Percentiles rank a stretch among this genome's conserved stretches.
phyloP scores from a whole-genome alignment of 2,329 filamentous ascomycete species.

The Alternaria hordeiaustralica region DNA sequence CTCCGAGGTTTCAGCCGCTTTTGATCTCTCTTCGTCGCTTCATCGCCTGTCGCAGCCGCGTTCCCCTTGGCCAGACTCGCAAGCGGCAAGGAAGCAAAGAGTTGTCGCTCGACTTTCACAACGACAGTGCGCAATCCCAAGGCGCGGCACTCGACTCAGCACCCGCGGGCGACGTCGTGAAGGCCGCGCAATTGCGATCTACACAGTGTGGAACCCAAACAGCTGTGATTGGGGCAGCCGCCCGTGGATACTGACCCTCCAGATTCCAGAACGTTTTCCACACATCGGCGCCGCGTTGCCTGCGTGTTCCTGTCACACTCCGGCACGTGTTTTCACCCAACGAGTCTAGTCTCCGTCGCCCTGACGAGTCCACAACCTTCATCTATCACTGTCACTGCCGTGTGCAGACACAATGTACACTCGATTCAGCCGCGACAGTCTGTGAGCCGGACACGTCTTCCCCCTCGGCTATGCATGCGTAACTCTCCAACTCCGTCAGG shows the following conservation, averaged over 20 bases:
- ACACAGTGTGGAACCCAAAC: slow-evolving; percentile 24
- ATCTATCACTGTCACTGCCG: slow-evolving; percentile 9
- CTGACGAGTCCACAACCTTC: slow-evolving; percentile 1
- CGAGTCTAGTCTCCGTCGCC: slow-evolving; percentile 11
- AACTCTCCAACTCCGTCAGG: neutral
- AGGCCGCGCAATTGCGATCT: slow-evolving; percentile 42
- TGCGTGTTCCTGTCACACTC: slow-evolving; percentile 10
- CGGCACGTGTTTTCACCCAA: slow-evolving; percentile 25
- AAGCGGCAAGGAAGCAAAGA: slow-evolving; percentile 18
- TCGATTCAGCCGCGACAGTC: slow-evolving; percentile 3
- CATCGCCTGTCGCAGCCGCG: slow-evolving; percentile 28
- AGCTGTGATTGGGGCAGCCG: slow-evolving; percentile 22
- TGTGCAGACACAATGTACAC: slow-evolving; percentile 4
- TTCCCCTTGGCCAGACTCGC: slow-evolving; percentile 19
- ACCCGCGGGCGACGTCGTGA: slow-evolving; percentile 7
- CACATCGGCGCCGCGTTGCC: slow-evolving; percentile 21
- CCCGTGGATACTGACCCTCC: slow-evolving; percentile 18
- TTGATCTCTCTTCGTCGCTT: slow-evolving; percentile 1
- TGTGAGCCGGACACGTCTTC: neutral
- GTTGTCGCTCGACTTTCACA: slow-evolving; percentile 8
- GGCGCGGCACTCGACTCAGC: neutral
- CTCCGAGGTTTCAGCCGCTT: slow-evolving; percentile 21
- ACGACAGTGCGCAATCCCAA: slow-evolving; percentile 4
- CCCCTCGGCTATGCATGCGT: neutral
- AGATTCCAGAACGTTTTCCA: slow-evolving; percentile 33